A percentile compares a stretch with the other conserved stretches of the same genome.
Conservation (phyloP, 768 basidiomycete genomes). For the Naganishia kalamii region DNA sequence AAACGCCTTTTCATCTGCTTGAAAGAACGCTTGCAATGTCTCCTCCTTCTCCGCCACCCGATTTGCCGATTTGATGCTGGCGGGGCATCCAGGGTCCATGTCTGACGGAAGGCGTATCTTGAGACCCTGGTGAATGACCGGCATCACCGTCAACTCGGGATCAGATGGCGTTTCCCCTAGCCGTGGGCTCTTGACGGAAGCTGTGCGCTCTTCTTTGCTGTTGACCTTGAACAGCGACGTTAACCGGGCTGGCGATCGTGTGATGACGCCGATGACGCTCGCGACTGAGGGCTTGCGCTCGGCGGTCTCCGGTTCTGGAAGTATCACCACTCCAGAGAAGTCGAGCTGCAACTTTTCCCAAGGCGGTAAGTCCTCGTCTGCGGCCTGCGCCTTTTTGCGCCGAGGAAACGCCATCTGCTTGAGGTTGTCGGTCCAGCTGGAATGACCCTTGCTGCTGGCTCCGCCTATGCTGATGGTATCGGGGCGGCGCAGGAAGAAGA, state of each 20-base stretch:
- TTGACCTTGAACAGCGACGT: too few relatives aligned
- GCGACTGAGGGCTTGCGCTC: too few relatives aligned
- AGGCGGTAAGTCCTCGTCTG: not conserved
- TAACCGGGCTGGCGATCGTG: too few relatives aligned
- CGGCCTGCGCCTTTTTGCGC: not conserved
- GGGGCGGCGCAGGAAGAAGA: not conserved
- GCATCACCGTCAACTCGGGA: too few relatives aligned
- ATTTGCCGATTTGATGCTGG: too few relatives aligned
- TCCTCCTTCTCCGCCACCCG: conserved; percentile 7
- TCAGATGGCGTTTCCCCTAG: too few relatives aligned
- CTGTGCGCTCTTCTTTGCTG: too few relatives aligned
- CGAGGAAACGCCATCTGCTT: not conserved
- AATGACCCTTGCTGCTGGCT: not conserved
- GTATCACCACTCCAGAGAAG: not conserved
- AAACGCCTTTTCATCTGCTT: conserved; percentile 29
- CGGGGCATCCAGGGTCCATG: too few relatives aligned
- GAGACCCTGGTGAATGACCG: too few relatives aligned
- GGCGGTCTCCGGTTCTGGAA: not conserved
- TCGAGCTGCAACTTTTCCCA: not conserved
- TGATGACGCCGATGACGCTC: too few relatives aligned
- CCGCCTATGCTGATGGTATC: not conserved
- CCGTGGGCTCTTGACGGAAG: too few relatives aligned
- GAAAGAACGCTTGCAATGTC: conserved; percentile 40
- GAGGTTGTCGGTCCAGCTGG: not conserved
- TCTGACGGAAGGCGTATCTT: too few relatives aligned